These are phyloP conservation scores for Exserohilum rostratum DNA, from an alignment of 2,329 filamentous ascomycete genomes.

Conservation along the genomic window DNA sequence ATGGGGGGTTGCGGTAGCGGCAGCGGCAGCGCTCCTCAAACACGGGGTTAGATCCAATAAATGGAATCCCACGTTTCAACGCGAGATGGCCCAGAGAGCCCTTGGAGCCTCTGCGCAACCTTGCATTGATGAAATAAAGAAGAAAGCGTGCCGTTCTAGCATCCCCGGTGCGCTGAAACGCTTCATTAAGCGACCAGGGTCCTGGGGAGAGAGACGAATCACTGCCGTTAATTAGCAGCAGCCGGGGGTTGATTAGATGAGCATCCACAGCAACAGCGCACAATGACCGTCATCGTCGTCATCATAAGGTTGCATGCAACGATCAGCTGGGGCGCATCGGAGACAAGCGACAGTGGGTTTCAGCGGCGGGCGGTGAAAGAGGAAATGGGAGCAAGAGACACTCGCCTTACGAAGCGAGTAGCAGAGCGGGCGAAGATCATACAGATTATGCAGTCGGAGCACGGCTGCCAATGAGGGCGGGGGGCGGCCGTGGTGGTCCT, in stretches of 20 bases:
- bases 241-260: constrained; percentile 17
- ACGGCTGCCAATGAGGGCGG: constrained; percentile 6
- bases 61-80: constrained; percentile 25
- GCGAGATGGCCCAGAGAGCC: constrained; percentile 10
- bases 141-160: constrained; percentile 20
- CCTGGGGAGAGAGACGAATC: constrained; percentile 2
- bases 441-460: constrained; percentile 10
- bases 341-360: constrained; percentile 27
- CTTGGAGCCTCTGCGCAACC: constrained; percentile 13
- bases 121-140: constrained; percentile 13
- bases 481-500: background rate
- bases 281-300: background rate
- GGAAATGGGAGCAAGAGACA: constrained; percentile 29
- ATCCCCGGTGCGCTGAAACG: constrained; percentile 17
- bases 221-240: constrained; percentile 7
- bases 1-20: constrained; percentile 20
- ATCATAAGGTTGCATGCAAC: background rate
- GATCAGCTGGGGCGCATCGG: constrained; percentile 6
- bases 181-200: constrained; percentile 10
- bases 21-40: constrained; percentile 25
- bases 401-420: constrained; percentile 28
- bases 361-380: constrained; percentile 27
- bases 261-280: background rate
- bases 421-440: constrained; percentile 32
- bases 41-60: constrained; percentile 19